Conservation (phyloP, 2,329 filamentous ascomycete species). For the Nothophoma quercina region DNA sequence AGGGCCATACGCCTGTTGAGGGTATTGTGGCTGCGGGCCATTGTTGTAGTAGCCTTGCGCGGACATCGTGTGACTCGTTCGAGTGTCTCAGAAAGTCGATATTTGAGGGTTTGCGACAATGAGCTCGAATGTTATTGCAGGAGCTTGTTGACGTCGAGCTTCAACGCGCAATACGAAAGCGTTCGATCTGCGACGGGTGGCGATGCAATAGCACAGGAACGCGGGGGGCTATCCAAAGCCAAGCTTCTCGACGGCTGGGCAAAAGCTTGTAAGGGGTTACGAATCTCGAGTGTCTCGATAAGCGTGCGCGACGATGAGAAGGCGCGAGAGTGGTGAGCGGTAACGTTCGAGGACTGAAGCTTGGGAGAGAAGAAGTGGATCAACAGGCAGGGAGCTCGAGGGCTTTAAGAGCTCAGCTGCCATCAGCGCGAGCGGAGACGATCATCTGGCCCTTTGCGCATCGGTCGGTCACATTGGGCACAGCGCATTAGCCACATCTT, state of each 20-base stretch:
- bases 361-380: constrained; percentile 1
- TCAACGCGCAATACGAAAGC: background rate
- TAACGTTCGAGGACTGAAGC: background rate
- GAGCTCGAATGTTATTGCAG: background rate
- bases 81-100: background rate
- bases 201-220: background rate
- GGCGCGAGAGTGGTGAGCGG: background rate
- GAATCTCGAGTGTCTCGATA: background rate
- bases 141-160: background rate
- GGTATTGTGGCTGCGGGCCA: constrained; percentile 45
- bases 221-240: constrained; percentile 6
- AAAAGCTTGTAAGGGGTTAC: constrained; percentile 3
- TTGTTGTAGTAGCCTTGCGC: constrained; percentile 48
- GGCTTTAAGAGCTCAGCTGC: constrained; percentile 17
- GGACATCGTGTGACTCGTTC: constrained; percentile 38
- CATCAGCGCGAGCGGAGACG: constrained; percentile 3
- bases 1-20: constrained; percentile 44
- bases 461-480: constrained; percentile 5
- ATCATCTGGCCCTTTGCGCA: constrained; percentile 10
- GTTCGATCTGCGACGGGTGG: background rate
- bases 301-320: background rate
- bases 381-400: background rate
- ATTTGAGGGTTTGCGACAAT: background rate
- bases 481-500: constrained; percentile 16
- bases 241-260: constrained; percentile 11